These are phyloP conservation scores for Blepharisma undulans DNA, from an alignment of 169 alveolate genomes.

Conservation along the genomic window DNA sequence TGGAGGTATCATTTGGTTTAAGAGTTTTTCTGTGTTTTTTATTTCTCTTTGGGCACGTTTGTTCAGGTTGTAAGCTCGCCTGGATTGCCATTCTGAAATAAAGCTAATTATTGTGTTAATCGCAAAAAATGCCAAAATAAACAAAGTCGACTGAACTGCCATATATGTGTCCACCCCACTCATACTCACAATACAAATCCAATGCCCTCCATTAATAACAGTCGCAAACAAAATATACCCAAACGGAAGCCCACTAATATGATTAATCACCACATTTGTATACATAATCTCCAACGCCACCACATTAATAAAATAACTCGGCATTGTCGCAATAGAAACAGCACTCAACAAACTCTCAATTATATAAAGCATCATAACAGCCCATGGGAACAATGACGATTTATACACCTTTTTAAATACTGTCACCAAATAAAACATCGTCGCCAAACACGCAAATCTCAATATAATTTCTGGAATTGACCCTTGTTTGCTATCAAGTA, in stretches of 20 bases:
- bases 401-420: slow-evolving; percentile 11
- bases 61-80: slow-evolving; percentile 18
- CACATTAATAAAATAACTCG: not conserved
- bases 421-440: not conserved
- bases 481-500: not conserved
- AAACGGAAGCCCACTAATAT: slow-evolving; percentile 29
- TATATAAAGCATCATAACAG: slow-evolving; percentile 2
- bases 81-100: not conserved
- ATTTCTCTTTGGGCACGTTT: slow-evolving; percentile 1
- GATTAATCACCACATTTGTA: slow-evolving; percentile 23
- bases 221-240: slow-evolving; percentile 24
- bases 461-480: not conserved
- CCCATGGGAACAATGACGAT: slow-evolving; percentile 18
- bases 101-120: not conserved
- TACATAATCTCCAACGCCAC: slow-evolving; percentile 32
- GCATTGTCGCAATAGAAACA: not conserved
- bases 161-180: not conserved
- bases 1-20: slow-evolving; percentile 26
- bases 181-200: not conserved
- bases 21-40: slow-evolving; percentile 12
- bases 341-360: not conserved
- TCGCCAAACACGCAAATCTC: not conserved
- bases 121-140: not conserved
- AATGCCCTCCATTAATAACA: not conserved
- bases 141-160: not conserved